These are phyloP conservation scores for Hypoxylon fuscum DNA, from an alignment of 495 filamentous ascomycete genomes.

Conservation along the genomic window DNA sequence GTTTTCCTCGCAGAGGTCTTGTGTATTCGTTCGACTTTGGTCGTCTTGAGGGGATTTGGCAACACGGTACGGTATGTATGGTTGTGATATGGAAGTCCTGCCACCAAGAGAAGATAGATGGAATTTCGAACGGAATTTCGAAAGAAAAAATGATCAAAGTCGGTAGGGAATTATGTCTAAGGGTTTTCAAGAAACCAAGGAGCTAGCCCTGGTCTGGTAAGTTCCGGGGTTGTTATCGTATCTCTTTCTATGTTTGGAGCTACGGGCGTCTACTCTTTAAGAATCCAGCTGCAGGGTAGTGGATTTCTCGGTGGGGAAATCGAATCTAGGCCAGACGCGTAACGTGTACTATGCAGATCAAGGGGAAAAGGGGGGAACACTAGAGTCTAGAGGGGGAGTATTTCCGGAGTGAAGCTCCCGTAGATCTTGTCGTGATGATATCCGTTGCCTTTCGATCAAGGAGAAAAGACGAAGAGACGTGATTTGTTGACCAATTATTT, in stretches of 20 bases:
- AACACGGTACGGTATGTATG: constrained; percentile 1
- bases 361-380: constrained; percentile 28
- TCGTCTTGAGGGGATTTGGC: constrained; percentile 3
- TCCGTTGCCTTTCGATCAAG: neutral
- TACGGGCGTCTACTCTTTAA: constrained; percentile 18
- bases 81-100: constrained; percentile 27
- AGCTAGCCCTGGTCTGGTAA: too few species aligned
- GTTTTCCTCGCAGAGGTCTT: constrained; percentile 9
- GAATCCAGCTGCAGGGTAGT: too few species aligned
- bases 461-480: neutral
- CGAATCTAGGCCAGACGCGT: constrained; percentile 35
- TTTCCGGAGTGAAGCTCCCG: constrained; percentile 18
- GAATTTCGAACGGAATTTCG: constrained; percentile 7
- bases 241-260: too few species aligned
- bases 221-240: too few species aligned
- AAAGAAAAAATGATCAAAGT: too few species aligned
- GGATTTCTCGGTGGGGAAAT: constrained; percentile 35
- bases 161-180: constrained; percentile 5
- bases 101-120: constrained; percentile 7
- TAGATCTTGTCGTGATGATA: neutral
- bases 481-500: neutral
- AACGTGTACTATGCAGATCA: constrained; percentile 35
- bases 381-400: neutral
- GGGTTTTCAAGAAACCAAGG: neutral
- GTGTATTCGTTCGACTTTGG: constrained; percentile 11